Conservation (phyloP, 305 asterid genomes). For the Rubia balearica region DNA sequence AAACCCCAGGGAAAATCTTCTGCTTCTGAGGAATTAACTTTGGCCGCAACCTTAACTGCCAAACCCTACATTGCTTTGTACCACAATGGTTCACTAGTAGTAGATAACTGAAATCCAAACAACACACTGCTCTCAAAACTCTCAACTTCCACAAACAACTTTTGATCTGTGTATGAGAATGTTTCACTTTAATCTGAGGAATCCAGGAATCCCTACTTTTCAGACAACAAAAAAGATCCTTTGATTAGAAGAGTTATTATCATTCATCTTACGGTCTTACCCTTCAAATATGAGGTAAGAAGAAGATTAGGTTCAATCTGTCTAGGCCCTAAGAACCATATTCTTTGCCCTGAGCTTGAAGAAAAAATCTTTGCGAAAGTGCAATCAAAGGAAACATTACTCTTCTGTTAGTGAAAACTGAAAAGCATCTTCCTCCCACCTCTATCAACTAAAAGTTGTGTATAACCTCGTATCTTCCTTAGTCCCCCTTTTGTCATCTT, state of each 20-base stretch:
- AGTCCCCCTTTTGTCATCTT: conserved; percentile 49
- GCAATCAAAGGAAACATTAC: conserved; percentile 92
- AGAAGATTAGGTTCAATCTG: conserved; percentile 88
- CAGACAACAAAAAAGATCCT: conserved; percentile 61
- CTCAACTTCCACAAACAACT: conserved; percentile 49
- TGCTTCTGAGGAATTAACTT: conserved; percentile 27
- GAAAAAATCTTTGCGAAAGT: conserved; percentile 74
- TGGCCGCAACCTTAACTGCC: conserved; percentile 65
- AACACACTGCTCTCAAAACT: conserved; percentile 73
- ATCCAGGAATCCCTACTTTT: conserved; percentile 54
- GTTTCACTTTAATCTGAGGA: conserved; percentile 20
- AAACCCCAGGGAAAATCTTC: too few species aligned
- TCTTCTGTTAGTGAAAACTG: conserved; percentile 94
- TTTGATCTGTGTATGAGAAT: conserved; percentile 32
- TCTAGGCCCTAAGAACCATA: conserved; percentile 90
- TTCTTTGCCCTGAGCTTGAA: conserved; percentile 70
- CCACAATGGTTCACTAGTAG: conserved; percentile 83
- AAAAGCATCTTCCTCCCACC: conserved; percentile 86
- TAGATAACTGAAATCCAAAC: conserved; percentile 85
- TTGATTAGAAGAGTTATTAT: conserved; percentile 43
- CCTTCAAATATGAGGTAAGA: conserved; percentile 45
- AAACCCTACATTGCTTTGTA: conserved; percentile 97
- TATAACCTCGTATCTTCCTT: conserved; percentile 56
- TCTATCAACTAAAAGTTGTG: conserved; percentile 54
- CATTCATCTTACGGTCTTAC: conserved; percentile 14